A percentile compares a stretch with the other conserved stretches of the same genome.
phyloP scores from a whole-genome alignment of 495 filamentous ascomycete genomes.

The Penicillium samsonianum region DNA sequence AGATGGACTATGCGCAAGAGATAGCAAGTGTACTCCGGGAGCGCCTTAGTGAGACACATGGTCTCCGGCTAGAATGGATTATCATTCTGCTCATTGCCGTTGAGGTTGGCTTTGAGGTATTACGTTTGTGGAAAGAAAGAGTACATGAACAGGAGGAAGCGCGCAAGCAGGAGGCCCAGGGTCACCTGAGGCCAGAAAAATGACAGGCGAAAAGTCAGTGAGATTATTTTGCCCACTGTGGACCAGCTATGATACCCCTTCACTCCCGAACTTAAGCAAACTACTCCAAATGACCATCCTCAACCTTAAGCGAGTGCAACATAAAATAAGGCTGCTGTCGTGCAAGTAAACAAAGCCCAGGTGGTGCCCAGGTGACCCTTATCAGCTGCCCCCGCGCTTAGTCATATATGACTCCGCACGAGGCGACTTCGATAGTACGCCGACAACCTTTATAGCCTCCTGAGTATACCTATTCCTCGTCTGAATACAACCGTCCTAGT shows the following conservation, averaged over 20 bases:
- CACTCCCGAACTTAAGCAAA: too few species aligned
- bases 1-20: constrained; percentile 96
- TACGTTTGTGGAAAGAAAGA: constrained; percentile 60
- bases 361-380: constrained; percentile 8
- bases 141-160: constrained; percentile 46
- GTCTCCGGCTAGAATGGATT: constrained; percentile 89
- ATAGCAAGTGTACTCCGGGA: constrained; percentile 89
- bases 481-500: neutral
- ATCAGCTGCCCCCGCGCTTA: constrained; percentile 15
- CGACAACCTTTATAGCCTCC: neutral
- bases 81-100: constrained; percentile 93
- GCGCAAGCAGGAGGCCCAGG: constrained; percentile 24
- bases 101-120: constrained; percentile 75
- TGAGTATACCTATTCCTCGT: neutral
- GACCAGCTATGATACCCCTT: constrained; percentile 24
- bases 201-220: neutral
- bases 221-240: neutral
- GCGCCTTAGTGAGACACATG: constrained; percentile 85
- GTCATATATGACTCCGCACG: constrained; percentile 9
- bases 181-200: constrained; percentile 9
- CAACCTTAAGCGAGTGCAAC: neutral
- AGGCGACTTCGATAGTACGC: neutral
- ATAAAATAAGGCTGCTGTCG: neutral
- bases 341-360: constrained; percentile 6
- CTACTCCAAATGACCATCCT: constrained; percentile 4